Percentiles rank a stretch among this genome's conserved stretches.
These are phyloP conservation scores for Colletotrichum australisinense DNA, from an alignment of 2,329 filamentous ascomycete species.

Conservation along the genomic window DNA sequence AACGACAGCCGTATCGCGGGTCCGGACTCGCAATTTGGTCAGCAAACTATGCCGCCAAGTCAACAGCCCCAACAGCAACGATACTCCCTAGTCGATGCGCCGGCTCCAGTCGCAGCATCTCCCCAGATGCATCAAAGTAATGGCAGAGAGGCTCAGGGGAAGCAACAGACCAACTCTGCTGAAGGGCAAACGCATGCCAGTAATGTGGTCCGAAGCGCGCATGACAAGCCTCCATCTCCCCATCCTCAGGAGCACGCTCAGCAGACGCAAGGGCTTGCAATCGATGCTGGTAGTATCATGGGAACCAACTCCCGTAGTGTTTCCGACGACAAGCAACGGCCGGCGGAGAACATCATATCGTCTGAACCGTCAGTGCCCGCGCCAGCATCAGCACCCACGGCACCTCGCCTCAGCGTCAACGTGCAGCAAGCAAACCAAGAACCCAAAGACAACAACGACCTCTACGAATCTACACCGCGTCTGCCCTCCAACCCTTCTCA, in stretches of 20 bases:
- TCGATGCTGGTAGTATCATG: not conserved
- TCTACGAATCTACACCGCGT: constrained; percentile 48
- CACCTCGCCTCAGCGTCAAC: constrained; percentile 31
- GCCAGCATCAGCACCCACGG: not conserved
- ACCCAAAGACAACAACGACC: constrained; percentile 40
- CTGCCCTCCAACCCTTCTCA: constrained; percentile 20
- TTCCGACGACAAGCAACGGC: not conserved
- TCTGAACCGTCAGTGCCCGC: constrained; percentile 7
- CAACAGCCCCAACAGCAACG: not conserved
- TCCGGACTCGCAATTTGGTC: not conserved
- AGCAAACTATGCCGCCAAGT: not conserved
- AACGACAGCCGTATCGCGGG: not conserved
- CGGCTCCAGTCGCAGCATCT: not conserved
- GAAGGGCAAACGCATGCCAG: not conserved
- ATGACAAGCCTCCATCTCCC: not conserved
- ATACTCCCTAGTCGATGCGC: not conserved
- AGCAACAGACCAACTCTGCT: not conserved
- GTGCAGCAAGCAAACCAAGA: constrained; percentile 38
- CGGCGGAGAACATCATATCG: not conserved
- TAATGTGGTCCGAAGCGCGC: not conserved
- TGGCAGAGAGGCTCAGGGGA: not conserved
- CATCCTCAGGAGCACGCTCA: not conserved
- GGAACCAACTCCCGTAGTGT: not conserved
- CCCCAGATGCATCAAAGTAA: constrained; percentile 2
- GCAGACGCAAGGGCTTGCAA: not conserved